Evolutionary conservation across 2,329 filamentous ascomycete genomes (phyloP).

Genomic region (Fusarium papillatum): DNA sequence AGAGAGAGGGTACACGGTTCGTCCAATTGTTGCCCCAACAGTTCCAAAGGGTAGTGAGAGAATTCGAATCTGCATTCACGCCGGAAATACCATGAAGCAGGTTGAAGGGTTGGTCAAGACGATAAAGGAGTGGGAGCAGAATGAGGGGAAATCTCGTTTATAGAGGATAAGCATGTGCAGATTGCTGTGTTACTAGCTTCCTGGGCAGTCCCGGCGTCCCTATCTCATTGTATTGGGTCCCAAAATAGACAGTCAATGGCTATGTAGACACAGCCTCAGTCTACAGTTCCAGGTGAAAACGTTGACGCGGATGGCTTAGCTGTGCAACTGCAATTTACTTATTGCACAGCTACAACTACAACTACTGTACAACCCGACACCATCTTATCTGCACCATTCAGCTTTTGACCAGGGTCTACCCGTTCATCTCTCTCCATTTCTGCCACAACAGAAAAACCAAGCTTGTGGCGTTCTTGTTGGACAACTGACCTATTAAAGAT

Average conservation of each 20-base stretch:
- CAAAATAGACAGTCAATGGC: neutral
- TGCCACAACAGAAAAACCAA: neutral
- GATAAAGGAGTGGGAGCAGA: slow-evolving; percentile 61
- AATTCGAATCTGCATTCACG: slow-evolving; percentile 77
- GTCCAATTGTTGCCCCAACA: slow-evolving; percentile 77
- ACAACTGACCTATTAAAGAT: neutral
- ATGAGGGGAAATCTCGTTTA: neutral
- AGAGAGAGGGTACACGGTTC: slow-evolving; percentile 68
- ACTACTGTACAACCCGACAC: neutral
- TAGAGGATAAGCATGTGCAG: neutral
- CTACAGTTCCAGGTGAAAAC: neutral
- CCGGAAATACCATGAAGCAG: slow-evolving; percentile 71
- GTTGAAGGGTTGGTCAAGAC: slow-evolving; percentile 65
- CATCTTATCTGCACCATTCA: neutral
- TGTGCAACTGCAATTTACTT: too few species aligned
- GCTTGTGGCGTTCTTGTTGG: neutral
- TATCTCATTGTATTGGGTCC: neutral
- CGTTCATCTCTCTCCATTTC: neutral
- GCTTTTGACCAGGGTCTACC: neutral
- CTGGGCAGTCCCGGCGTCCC: neutral
- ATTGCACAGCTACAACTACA: neutral
- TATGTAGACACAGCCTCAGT: neutral
- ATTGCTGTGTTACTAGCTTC: neutral
- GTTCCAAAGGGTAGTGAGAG: slow-evolving; percentile 74
- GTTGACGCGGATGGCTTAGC: neutral